Evolutionary conservation across 192 early-diverging fungal genomes (phyloP), one percentile per base, ranked within the genome.

Genomic region (Linnemannia elongata): DNA sequence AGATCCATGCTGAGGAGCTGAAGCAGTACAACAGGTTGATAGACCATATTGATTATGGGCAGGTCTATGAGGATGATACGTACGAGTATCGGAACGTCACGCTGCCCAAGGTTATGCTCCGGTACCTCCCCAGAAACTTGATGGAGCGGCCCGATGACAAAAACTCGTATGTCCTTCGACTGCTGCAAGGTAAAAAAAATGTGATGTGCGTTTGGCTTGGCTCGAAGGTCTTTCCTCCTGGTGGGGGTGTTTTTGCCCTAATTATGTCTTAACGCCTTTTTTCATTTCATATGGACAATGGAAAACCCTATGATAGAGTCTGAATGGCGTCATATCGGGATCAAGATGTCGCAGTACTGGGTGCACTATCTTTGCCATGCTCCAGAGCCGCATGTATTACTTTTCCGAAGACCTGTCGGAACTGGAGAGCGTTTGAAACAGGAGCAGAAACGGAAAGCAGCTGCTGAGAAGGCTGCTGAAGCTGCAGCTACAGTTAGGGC

Each of bases 1-100:
- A 3, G 66, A 45, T 30, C n/a, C 33, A 49, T 15, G 33, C 30
- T 2, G 60, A 66, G 30, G 60, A 66, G 60, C 1, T 72, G 69
- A 52, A 39, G 44, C 24, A 42, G 60, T 35, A 44, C 24, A 49
- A 36, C 15, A 6, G 12, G 22, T 44, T 75, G 38, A 9, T 35
- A 18, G 52, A 80, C 0, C 47, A 70, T 5, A 86, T 86, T 54
- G n/a, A 35, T 15, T 87, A 87, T 30, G 85, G 76, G 2, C 72
- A 60, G 20, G 27, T 77, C 1, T 81, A 81, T 45, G n/a, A 38
- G 30, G 85, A 87, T 38, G 39, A 75, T 18, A 52, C 35, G 36
- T 78, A 87, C 45, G 85, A 87, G 42, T 87, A 81, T 36, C 79
- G 85, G n/a, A 77, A 81, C 72, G 80, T 87, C 66, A 71, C 63